Conservation (phyloP, 2,329 filamentous ascomycete genomes). For the Cephalotrichum gorgonifer region DNA sequence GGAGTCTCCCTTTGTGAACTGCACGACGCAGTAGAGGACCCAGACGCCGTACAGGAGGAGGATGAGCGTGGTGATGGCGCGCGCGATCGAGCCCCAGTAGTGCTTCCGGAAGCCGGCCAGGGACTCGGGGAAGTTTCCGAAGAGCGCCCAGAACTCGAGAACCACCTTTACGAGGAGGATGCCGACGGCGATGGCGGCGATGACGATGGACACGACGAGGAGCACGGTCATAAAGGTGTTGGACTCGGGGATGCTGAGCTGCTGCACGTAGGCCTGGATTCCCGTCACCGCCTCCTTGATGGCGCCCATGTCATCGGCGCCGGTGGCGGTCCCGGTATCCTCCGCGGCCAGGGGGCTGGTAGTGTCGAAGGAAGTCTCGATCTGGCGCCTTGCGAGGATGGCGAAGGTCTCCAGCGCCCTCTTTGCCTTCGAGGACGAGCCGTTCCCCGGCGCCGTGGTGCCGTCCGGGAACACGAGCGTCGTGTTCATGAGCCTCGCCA, state of each 20-base stretch:
- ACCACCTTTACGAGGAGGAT: conserved; percentile 87
- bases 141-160: conserved; percentile 84
- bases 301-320: conserved; percentile 14
- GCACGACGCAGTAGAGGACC: conserved; percentile 92
- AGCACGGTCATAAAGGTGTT: conserved; percentile 97
- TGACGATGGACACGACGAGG: conserved; percentile 75
- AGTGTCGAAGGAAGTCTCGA: conserved; percentile 33
- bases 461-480: conserved; percentile 63
- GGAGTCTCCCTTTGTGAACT: conserved; percentile 87
- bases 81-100: conserved; percentile 88
- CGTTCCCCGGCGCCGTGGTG: conserved; percentile 31
- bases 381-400: conserved; percentile 41
- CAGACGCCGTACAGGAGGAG: conserved; percentile 88
- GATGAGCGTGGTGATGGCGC: conserved; percentile 82
- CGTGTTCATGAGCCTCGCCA: conserved; percentile 62
- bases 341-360: conserved; percentile 17
- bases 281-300: conserved; percentile 53
- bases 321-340: conserved; percentile 9
- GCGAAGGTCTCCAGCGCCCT: conserved; percentile 38
- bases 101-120: conserved; percentile 83
- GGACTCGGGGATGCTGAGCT: conserved; percentile 72
- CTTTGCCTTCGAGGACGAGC: conserved; percentile 36
- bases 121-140: conserved; percentile 70
- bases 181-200: conserved; percentile 73
- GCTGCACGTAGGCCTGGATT: conserved; percentile 73